Evolutionary conservation across 768 basidiomycete genomes (phyloP).

Genomic region (Lentinula sp.): DNA sequence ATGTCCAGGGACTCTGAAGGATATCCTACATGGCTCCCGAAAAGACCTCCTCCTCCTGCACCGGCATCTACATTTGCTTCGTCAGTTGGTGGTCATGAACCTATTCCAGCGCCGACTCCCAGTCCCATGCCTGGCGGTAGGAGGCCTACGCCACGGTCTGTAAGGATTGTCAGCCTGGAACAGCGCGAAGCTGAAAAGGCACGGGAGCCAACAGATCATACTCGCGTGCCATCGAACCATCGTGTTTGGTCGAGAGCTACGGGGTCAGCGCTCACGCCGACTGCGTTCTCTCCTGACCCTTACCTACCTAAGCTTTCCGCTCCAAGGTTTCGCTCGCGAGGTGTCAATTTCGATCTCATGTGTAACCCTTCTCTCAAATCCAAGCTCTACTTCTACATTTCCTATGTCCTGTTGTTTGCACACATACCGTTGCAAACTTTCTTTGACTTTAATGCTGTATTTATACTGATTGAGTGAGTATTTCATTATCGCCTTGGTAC

Average conservation of each 20-base stretch:
- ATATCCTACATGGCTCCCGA: conserved; percentile 84
- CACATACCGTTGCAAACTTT: conserved; percentile 76
- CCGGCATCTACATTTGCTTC: conserved; percentile 68
- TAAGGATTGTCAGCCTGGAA: conserved; percentile 72
- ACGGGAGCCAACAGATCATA: conserved; percentile 46
- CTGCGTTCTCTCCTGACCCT: conserved; percentile 25
- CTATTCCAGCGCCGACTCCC: conserved; percentile 1
- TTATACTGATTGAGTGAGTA: conserved; percentile 77
- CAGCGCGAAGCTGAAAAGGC: conserved; percentile 37
- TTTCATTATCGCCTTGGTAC: conserved; percentile 2
- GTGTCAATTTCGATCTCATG: conserved; percentile 63
- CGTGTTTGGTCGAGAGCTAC: conserved; percentile 57
- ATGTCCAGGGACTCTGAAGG: conserved; percentile 50
- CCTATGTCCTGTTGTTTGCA: conserved; percentile 65
- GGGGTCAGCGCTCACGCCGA: conserved; percentile 24
- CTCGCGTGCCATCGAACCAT: conserved; percentile 33
- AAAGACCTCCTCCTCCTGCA: conserved; percentile 67
- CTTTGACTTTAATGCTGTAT: conserved; percentile 87
- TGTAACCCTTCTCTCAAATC: conserved; percentile 50
- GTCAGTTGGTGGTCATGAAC: conserved; percentile 31
- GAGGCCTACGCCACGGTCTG: conserved; percentile 73
- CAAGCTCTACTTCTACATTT: conserved; percentile 60
- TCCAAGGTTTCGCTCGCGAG: conserved; percentile 63
- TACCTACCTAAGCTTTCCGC: conserved; percentile 31
- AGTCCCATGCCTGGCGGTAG: conserved; percentile 46